Evolutionary conservation across 306 rosid genomes (phyloP), one percentile per base, ranked within the genome.

Genomic region (Leucaena leucocephala): DNA sequence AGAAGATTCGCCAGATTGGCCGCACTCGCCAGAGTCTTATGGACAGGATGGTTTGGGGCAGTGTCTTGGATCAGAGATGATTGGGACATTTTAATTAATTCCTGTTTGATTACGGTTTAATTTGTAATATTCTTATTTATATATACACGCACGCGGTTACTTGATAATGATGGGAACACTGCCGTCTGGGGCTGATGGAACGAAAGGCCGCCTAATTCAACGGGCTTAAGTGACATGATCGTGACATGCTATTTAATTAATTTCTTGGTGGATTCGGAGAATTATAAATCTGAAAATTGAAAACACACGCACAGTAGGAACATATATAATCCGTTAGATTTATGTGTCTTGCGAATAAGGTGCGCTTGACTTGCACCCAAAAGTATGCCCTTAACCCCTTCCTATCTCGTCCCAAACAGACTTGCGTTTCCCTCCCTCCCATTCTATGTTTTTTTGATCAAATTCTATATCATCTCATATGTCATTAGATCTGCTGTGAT

Each of bases 1-100:
- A 68, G 70, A 43, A 58, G 76, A 39, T 78, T 68, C 6, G 59
- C 81, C 2, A 78, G 40, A 33, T 78, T 78, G 14, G 76, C 68
- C 17, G 70, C 82, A 58, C 71, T 69, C 4, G 76, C 46, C 3
- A 69, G 59, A 42, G 81, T 69, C 48, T 78, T 69, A 50, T 57
- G 81, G 3, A 58, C 17, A 6, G 71, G 71, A 33, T 78, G 61
- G 17, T 67, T 2, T 16, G 21, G 17, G 11, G 34, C 71, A 14
- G 16, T 4, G 27, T 67, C 52, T 66, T 66, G 74, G 3, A 5
- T 22, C 34, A 40, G 38, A 40, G 43, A 54, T 33, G 58, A 54
- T 6, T 21, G 49, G 5, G 67, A 67, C 64, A 54, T 52, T 39
- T 34, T 69, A 11, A 33, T 50, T 50, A 16, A 16, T 57, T 2